A percentile compares a stretch with the other conserved stretches of the same genome.
These are phyloP conservation scores for Xylariomycetidae sp. DNA, from an alignment of 2,329 filamentous ascomycete genomes.

Conservation along the genomic window DNA sequence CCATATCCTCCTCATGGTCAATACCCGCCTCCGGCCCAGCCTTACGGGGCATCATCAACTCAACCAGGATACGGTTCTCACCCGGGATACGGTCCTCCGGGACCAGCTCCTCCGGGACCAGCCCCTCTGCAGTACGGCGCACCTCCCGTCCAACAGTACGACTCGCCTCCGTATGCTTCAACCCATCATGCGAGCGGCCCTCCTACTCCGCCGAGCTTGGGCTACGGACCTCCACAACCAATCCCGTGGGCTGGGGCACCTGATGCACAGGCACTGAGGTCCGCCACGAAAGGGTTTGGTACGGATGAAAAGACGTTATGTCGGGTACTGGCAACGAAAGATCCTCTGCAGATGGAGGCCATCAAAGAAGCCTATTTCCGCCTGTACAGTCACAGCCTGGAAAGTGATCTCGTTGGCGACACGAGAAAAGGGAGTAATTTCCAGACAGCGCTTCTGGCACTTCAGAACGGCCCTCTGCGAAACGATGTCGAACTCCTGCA, in stretches of 20 bases:
- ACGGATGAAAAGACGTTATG: slow-evolving; percentile 80
- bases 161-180: slow-evolving; percentile 32
- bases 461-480: slow-evolving; percentile 72
- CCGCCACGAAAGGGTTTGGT: slow-evolving; percentile 90
- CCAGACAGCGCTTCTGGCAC: slow-evolving; percentile 64
- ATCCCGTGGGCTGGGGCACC: slow-evolving; percentile 62
- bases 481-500: slow-evolving; percentile 68
- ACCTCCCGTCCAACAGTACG: slow-evolving; percentile 31
- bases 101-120: slow-evolving; percentile 26
- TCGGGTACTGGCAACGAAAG: slow-evolving; percentile 60
- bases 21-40: slow-evolving; percentile 5
- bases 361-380: slow-evolving; percentile 62
- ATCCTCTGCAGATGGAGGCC: slow-evolving; percentile 69
- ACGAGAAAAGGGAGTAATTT: slow-evolving; percentile 71
- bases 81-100: slow-evolving; percentile 34
- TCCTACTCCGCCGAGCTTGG: slow-evolving; percentile 61
- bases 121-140: slow-evolving; percentile 34
- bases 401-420: slow-evolving; percentile 72
- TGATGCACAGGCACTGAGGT: slow-evolving; percentile 66
- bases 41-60: slow-evolving; percentile 1
- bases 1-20: slow-evolving; percentile 24
- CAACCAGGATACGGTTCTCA: slow-evolving; percentile 6
- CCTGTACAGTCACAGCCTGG: slow-evolving; percentile 59
- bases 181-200: slow-evolving; percentile 28
- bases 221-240: slow-evolving; percentile 67